Base-by-base conservation (phyloP, 805 yeast species). In the Saccharomycopsis fodiens region DNA sequence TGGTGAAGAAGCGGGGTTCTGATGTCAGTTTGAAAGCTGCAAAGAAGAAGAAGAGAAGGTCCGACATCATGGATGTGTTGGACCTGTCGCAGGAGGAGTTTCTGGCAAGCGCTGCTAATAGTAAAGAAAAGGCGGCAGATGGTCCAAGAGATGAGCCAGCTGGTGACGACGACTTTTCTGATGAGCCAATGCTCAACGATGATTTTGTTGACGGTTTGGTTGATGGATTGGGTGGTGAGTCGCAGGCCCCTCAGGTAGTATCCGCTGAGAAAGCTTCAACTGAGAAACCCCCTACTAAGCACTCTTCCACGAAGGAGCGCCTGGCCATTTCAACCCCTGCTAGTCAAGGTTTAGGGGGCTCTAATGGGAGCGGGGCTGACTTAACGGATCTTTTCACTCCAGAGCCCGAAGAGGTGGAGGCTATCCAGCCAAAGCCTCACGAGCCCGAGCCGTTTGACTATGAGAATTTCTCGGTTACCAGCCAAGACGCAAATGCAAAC, bases 1-100 rank as follows among this genome's bases (percentile, higher is more conserved):
- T 82, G 56, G 71, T 79, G 0, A 59, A 61, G 27, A 66, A 64
- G 45, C 42, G 39, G 8, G 51, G 46, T 13, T 15, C 19, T 32
- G 32, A 19, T 19, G 27, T 17, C 17, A 17, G 22, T 36, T 22
- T 15, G 5, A n/a, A 19, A 6, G 25, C 22, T n/a, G 37, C n/a
- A 34, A 17, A 22, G 17, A 40, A 8, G 31, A 37, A 43, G 36
- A 43, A 43, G 21, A 10, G 37, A 15, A 29, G 25, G 25, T 36
- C 45, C 4, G 41, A 36, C 19, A 31, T 41, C 25, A 44, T 42
- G 39, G 44, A 42, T 21, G 17, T 36, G n/a, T 19, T 40, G 10
- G 46, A 42, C 6, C 25, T 39, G 16, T 32, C 46, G 12, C 32
- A 34, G 30, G 40, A 42, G 35, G 39, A 21, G 4, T 3, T 35